These are phyloP conservation scores for Pseudisothecium myosuroides DNA, from an alignment of 225 moss, liverwort and hornwort genomes.

Conservation along the genomic window DNA sequence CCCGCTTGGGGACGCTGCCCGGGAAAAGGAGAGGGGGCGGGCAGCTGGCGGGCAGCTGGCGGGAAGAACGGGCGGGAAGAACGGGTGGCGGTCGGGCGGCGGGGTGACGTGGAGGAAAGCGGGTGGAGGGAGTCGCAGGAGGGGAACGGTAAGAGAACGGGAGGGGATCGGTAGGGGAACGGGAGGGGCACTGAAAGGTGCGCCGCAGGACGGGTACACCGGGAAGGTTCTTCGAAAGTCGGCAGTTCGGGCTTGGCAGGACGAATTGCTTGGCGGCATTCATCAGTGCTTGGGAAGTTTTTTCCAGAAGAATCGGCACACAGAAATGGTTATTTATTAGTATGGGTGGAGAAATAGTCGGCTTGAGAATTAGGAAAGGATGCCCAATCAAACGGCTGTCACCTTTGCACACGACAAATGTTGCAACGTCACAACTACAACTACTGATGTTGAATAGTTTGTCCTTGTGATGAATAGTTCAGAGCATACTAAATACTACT, in stretches of 20 bases:
- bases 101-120: not conserved
- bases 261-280: not conserved
- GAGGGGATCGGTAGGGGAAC: not conserved
- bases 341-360: not conserved
- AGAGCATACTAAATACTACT: not conserved
- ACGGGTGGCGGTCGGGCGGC: not conserved
- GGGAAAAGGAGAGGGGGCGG: not conserved
- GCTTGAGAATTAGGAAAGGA: not conserved
- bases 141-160: not conserved
- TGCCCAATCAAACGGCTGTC: not conserved
- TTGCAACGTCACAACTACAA: not conserved
- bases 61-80: not conserved
- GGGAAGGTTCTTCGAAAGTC: not conserved
- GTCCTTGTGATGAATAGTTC: not conserved
- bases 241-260: not conserved
- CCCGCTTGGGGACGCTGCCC: not conserved
- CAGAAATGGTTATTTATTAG: too few species aligned
- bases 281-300: not conserved
- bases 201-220: not conserved
- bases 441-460: not conserved
- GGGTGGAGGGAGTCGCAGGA: not conserved
- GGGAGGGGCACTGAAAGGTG: not conserved
- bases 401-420: not conserved
- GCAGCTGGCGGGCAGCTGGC: not conserved
- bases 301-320: not conserved